Evolutionary conservation across 2,329 filamentous ascomycete species (phyloP).

Genomic region (Epichloe sylvatica): DNA sequence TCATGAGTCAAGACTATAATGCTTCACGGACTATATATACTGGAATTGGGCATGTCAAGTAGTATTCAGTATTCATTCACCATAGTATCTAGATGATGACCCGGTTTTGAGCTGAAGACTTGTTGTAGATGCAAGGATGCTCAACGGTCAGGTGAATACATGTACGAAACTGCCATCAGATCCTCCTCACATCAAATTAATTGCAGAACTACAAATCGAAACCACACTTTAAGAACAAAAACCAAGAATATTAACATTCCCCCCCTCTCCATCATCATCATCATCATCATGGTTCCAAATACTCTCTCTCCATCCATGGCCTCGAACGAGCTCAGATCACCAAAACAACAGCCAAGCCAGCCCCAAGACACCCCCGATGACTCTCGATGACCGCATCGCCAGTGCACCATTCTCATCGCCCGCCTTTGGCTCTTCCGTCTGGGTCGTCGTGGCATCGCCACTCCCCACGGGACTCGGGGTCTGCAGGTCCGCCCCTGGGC

Average conservation of each 20-base stretch:
- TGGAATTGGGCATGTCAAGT: neutral
- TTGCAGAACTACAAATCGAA: no score
- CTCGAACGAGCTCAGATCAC: neutral
- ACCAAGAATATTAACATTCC: no score
- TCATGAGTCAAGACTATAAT: conserved; percentile 3
- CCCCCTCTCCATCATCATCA: no score
- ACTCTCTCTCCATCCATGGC: neutral
- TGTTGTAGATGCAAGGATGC: no score
- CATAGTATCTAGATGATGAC: no score
- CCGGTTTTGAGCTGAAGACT: no score
- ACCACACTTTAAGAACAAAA: no score
- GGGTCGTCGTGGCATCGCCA: neutral
- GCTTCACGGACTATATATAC: neutral
- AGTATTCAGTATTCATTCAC: no score
- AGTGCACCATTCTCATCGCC: conserved; percentile 4
- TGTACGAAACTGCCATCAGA: no score
- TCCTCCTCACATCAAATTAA: no score
- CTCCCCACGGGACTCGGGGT: conserved; percentile 5
- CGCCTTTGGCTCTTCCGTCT: neutral
- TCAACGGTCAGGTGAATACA: no score
- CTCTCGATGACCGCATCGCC: neutral
- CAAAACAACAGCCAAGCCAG: conserved; percentile 7
- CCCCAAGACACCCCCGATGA: conserved; percentile 6
- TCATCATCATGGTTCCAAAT: neutral
- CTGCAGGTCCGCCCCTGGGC: conserved; percentile 6